phyloP scores from a whole-genome alignment of 129 eudicot genomes.

The Gnaphalium uliginosum region DNA sequence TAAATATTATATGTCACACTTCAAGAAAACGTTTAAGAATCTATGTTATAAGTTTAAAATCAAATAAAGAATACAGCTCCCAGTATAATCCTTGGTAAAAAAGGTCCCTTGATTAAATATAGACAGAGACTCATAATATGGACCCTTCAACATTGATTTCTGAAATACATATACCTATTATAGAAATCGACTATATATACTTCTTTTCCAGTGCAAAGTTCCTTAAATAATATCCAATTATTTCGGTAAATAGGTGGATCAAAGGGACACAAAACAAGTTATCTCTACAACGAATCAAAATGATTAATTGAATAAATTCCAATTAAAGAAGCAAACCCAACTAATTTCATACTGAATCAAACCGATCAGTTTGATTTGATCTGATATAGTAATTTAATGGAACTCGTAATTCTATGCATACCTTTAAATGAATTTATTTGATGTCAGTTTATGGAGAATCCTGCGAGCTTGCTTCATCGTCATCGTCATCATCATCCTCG shows the following conservation, averaged over 20 bases:
- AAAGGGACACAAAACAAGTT: constrained; percentile 16
- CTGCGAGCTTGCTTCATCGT: constrained; percentile 52
- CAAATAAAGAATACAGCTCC: background rate
- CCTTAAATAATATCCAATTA: background rate
- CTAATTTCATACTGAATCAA: background rate
- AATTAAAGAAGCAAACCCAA: background rate
- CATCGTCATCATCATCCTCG: constrained; percentile 54
- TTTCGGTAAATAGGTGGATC: constrained; percentile 13
- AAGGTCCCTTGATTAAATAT: background rate
- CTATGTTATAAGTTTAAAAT: background rate
- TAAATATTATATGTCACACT: background rate
- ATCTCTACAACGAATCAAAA: background rate
- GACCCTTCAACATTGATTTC: background rate
- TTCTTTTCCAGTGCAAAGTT: background rate
- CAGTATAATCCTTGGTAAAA: background rate
- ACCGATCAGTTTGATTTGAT: background rate
- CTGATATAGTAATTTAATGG: background rate
- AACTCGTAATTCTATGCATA: constrained; percentile 7
- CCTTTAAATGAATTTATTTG: constrained; percentile 14
- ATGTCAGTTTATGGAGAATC: constrained; percentile 48
- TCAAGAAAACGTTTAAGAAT: background rate
- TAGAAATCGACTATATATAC: background rate
- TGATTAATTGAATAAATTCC: background rate
- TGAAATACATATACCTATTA: background rate
- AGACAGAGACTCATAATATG: background rate